These are phyloP conservation scores for Nadsonia fulvescens DNA, from an alignment of 805 yeast genomes.

Conservation along the genomic window DNA sequence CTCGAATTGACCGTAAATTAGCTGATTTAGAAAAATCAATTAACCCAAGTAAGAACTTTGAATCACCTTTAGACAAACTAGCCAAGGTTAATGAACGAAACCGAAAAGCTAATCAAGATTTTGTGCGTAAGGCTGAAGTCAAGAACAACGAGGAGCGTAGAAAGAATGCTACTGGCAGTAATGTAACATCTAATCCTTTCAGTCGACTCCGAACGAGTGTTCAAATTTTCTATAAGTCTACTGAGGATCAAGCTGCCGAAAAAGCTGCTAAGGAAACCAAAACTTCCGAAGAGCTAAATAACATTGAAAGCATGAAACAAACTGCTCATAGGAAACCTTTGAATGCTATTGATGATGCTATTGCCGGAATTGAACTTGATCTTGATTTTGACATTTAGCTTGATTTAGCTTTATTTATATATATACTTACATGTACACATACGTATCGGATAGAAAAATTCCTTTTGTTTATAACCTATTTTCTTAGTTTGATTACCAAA, in stretches of 20 bases:
- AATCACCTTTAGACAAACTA: slow-evolving; percentile 23
- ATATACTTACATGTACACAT: too few relatives aligned
- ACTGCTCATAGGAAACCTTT: slow-evolving; percentile 7
- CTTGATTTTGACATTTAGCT: slow-evolving; percentile 20
- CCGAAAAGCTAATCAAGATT: slow-evolving; percentile 59
- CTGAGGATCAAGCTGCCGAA: slow-evolving; percentile 28
- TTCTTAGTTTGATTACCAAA: too few relatives aligned
- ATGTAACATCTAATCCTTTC: slow-evolving; percentile 54
- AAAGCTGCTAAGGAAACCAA: slow-evolving; percentile 26
- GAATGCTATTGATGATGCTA: slow-evolving; percentile 19
- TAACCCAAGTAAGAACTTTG: slow-evolving; percentile 4
- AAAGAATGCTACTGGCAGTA: slow-evolving; percentile 17
- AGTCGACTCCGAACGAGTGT: slow-evolving; percentile 78
- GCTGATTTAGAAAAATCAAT: slow-evolving; percentile 12
- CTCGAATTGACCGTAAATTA: slow-evolving; percentile 18
- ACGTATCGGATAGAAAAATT: too few relatives aligned
- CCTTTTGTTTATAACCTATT: too few relatives aligned
- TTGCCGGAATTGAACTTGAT: slow-evolving; percentile 20
- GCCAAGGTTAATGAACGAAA: slow-evolving; percentile 71
- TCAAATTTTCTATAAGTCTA: slow-evolving; percentile 46
- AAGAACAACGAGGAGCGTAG: slow-evolving; percentile 39
- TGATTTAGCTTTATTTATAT: too few relatives aligned
- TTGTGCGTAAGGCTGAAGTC: slow-evolving; percentile 64
- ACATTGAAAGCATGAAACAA: slow-evolving; percentile 23
- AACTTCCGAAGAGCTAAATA: slow-evolving; percentile 34